Evolutionary conservation across 2,329 filamentous ascomycete species (phyloP).

Genomic region (Thielaviopsis populi): DNA sequence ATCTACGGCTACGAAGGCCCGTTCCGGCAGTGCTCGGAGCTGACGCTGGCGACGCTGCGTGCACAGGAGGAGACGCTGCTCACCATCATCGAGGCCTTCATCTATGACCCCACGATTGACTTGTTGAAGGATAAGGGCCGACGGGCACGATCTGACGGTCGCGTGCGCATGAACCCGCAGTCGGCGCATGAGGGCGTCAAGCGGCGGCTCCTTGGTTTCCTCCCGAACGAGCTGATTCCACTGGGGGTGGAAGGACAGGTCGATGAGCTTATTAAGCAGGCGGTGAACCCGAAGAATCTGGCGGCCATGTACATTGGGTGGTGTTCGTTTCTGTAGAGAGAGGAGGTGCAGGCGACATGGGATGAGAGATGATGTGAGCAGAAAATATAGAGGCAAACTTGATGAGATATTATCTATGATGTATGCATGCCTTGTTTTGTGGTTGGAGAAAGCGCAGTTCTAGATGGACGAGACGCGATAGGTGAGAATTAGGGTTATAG

Average conservation of each 20-base stretch:
- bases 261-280: slow-evolving; percentile 82
- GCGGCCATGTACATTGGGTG: slow-evolving; percentile 96
- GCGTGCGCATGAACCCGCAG: slow-evolving; percentile 34
- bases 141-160: slow-evolving; percentile 23
- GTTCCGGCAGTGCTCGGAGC: slow-evolving; percentile 78
- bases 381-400: neutral
- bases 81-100: slow-evolving; percentile 91
- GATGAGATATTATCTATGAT: no score
- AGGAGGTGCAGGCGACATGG: no score
- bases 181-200: slow-evolving; percentile 82
- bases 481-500: no score
- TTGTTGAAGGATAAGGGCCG: slow-evolving; percentile 59
- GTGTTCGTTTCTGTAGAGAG: slow-evolving; percentile 44
- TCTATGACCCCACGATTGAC: slow-evolving; percentile 93
- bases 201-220: slow-evolving; percentile 69
- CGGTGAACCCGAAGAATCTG: slow-evolving; percentile 64
- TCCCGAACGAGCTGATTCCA: slow-evolving; percentile 79
- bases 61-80: slow-evolving; percentile 93
- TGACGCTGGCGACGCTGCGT: slow-evolving; percentile 68
- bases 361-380: neutral
- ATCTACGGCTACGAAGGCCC: slow-evolving; percentile 87
- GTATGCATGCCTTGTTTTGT: no score
- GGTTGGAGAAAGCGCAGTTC: no score
- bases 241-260: slow-evolving; percentile 93
- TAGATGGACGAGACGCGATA: no score